A percentile compares a stretch with the other conserved stretches of the same genome.
These are phyloP conservation scores for Magnusiomyces sp. DNA, from an alignment of 1,139 yeast species.

Conservation along the genomic window DNA sequence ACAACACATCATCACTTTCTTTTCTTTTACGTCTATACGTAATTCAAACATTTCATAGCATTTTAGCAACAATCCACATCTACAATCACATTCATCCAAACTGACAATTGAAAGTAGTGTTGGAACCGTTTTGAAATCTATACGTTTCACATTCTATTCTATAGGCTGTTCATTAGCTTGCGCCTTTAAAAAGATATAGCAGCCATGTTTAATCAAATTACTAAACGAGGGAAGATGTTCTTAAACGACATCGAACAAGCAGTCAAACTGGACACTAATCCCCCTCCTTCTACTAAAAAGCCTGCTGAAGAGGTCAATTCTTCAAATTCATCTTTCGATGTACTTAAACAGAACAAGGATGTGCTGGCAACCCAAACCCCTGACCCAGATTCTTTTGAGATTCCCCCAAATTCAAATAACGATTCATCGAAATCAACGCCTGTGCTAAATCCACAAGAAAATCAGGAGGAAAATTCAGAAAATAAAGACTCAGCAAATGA, in stretches of 20 bases:
- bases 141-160: too few relatives aligned
- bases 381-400: conserved; percentile 1
- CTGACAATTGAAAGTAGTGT: background rate
- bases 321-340: conserved; percentile 10
- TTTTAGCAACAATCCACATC: background rate
- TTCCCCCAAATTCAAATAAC: background rate
- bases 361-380: conserved; percentile 2
- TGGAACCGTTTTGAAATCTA: background rate
- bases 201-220: conserved; percentile 50
- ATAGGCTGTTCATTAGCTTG: background rate
- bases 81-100: background rate
- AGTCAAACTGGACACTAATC: conserved; percentile 17
- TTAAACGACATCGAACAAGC: conserved; percentile 46
- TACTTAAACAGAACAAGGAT: conserved; percentile 10
- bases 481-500: background rate
- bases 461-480: background rate
- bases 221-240: conserved; percentile 57
- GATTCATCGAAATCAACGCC: background rate
- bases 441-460: background rate
- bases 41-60: background rate
- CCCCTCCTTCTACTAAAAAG: background rate
- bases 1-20: background rate
- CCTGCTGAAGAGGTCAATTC: background rate
- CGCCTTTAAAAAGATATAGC: background rate
- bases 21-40: background rate